Conservation (phyloP, 2,329 filamentous ascomycete genomes). For the Fusarium sp. region DNA sequence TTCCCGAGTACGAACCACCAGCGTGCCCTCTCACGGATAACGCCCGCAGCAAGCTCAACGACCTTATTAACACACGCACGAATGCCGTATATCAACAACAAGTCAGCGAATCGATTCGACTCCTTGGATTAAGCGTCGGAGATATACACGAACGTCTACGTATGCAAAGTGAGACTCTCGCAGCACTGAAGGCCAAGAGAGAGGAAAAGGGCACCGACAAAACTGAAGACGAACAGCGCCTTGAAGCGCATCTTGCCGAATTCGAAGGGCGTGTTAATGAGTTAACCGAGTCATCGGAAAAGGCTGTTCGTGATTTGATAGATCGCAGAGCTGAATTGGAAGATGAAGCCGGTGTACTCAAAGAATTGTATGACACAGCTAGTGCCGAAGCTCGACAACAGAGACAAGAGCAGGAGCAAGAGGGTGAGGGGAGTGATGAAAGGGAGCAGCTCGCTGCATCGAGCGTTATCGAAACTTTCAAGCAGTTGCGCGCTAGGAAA, state of each 20-base stretch:
- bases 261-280: constrained; percentile 56
- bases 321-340: constrained; percentile 63
- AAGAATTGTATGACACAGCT: constrained; percentile 50
- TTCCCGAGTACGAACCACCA: constrained; percentile 65
- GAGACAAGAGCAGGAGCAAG: constrained; percentile 5
- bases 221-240: constrained; percentile 51
- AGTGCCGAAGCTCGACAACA: constrained; percentile 31
- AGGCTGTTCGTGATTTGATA: constrained; percentile 60
- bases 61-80: constrained; percentile 57
- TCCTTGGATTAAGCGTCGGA: constrained; percentile 59
- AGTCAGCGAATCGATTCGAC: constrained; percentile 57
- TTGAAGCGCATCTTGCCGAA: constrained; percentile 55
- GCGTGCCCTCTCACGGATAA: constrained; percentile 57
- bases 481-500: constrained; percentile 53
- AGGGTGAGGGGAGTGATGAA: constrained; percentile 43
- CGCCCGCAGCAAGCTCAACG: constrained; percentile 55
- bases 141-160: constrained; percentile 62
- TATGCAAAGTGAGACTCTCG: constrained; percentile 52
- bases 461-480: constrained; percentile 51
- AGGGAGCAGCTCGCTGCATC: constrained; percentile 40
- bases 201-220: constrained; percentile 52
- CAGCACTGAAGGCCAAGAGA: constrained; percentile 50
- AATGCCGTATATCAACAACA: constrained; percentile 59
- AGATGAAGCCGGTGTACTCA: constrained; percentile 58
- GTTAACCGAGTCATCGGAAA: constrained; percentile 60